phyloP scores from a whole-genome alignment of 2,329 filamentous ascomycete genomes.

The Ceratocystis cubensis region DNA sequence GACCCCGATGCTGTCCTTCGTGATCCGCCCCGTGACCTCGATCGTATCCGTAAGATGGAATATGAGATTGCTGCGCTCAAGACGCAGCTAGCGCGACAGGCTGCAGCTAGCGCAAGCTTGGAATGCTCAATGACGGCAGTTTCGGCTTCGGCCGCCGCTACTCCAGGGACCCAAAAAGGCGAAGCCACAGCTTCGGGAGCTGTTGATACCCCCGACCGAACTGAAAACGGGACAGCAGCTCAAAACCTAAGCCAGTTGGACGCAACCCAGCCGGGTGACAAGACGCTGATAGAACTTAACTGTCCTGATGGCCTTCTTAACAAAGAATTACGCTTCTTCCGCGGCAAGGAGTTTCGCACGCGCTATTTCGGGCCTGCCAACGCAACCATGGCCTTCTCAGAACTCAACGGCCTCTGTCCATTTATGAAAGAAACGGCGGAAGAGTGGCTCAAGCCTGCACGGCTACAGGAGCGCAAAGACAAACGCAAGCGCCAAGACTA shows the following conservation, averaged over 20 bases:
- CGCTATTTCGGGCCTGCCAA: conserved; percentile 50
- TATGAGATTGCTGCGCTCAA: conserved; percentile 47
- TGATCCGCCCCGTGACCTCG: conserved; percentile 38
- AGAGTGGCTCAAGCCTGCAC: conserved; percentile 47
- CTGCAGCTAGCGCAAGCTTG: conserved; percentile 25
- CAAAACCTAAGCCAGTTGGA: conserved; percentile 25
- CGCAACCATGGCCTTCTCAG: conserved; percentile 47
- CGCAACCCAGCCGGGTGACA: conserved; percentile 23
- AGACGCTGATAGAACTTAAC: conserved; percentile 32
- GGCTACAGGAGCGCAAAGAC: conserved; percentile 44
- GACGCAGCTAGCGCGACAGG: conserved; percentile 36
- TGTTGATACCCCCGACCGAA: conserved; percentile 1
- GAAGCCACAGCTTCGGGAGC: conserved; percentile 29
- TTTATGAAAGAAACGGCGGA: conserved; percentile 52
- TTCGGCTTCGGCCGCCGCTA: conserved; percentile 4
- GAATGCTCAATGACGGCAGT: conserved; percentile 39
- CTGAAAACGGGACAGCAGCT: conserved; percentile 8
- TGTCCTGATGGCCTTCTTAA: conserved; percentile 29
- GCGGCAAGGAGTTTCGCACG: conserved; percentile 47
- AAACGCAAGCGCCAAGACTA: conserved; percentile 41
- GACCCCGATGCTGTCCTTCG: conserved; percentile 28
- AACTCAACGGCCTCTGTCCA: conserved; percentile 44
- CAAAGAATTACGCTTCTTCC: conserved; percentile 44
- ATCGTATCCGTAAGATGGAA: conserved; percentile 47
- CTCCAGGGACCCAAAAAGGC: conserved; percentile 33